These are phyloP conservation scores for Silene conica DNA, from an alignment of 148 eudicot genomes.

Conservation along the genomic window DNA sequence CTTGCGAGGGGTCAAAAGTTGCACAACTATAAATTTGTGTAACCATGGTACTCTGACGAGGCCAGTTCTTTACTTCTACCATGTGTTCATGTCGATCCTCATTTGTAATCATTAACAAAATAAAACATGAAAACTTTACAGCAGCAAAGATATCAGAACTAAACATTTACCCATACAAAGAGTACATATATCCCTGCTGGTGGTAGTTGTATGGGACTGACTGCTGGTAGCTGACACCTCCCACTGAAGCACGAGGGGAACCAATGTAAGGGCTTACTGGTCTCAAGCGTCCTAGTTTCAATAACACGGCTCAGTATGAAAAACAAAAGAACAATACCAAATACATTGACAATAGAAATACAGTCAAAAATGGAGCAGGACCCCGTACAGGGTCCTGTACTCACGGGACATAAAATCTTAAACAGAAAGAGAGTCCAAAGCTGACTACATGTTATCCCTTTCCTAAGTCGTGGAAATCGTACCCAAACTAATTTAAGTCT, in stretches of 20 bases:
- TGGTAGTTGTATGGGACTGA: slow-evolving; percentile 69
- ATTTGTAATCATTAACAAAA: slow-evolving; percentile 11
- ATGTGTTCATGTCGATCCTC: background rate
- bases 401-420: background rate
- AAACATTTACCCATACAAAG: slow-evolving; percentile 64
- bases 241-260: slow-evolving; percentile 54
- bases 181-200: slow-evolving; percentile 71
- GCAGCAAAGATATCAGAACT: background rate
- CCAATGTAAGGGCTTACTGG: slow-evolving; percentile 59
- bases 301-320: slow-evolving; percentile 4
- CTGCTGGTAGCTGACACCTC: slow-evolving; percentile 80
- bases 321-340: background rate
- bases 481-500: background rate
- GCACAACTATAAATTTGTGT: background rate
- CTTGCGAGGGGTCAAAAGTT: background rate
- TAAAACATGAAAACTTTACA: background rate
- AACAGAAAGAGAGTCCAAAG: background rate
- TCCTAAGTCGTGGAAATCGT: background rate
- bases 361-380: background rate
- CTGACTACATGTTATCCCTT: background rate
- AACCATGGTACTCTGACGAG: background rate
- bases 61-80: background rate
- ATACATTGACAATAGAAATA: background rate
- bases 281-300: slow-evolving; percentile 57
- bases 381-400: background rate